Evolutionary conservation across 116 monocot genomes (phyloP), one percentile per base, ranked within the genome.

Genomic region (Phalaenopsis hybrid): DNA sequence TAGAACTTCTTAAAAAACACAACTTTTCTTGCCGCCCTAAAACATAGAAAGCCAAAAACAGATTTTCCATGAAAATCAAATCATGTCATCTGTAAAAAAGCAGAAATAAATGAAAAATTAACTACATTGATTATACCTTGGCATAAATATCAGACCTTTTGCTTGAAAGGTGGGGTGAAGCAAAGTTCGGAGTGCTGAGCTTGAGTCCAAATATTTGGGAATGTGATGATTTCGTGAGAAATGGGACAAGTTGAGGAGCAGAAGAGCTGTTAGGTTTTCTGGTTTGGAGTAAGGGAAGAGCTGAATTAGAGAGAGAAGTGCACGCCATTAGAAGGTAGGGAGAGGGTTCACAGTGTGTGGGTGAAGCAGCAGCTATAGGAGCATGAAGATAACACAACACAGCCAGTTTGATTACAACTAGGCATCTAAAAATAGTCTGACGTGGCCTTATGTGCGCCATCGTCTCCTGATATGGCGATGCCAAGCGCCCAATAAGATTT

Each of bases 171-270:
- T 76, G 44, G 41, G 83, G 67, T 7, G 63, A 79, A 65, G 80
- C 8, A 15, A 55, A 59, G 51, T 41, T 23, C 8, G 76, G 37
- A 73, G 28, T 44, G 48, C 73, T 80, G 65, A 95, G 80, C 69
- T 63, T 88, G 79, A 88, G 81, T 82, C 95, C 93, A 79, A 87
- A 78, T 49, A 90, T 67, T 41, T 88, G 89, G 67, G 93, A 89
- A 68, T 84, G 59, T 52, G 86, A 85, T 68, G 93, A 84, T 6
- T 44, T 92, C n/a, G 86, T 45, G 57, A 88, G 76, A 76, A 82
- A 12, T 48, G 20, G 78, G 75, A 78, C 45, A 12, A 63, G 41
- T 57, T 57, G 70, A n/a, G 88, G 55, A 28, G 74, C 74, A 74
- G 79, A 21, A 67, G 89, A 46, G 45, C 15, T 77, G 57, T 78